These are phyloP conservation scores for Athelia psychrophila DNA, from an alignment of 1,284 basidiomycete genomes.

Conservation along the genomic window DNA sequence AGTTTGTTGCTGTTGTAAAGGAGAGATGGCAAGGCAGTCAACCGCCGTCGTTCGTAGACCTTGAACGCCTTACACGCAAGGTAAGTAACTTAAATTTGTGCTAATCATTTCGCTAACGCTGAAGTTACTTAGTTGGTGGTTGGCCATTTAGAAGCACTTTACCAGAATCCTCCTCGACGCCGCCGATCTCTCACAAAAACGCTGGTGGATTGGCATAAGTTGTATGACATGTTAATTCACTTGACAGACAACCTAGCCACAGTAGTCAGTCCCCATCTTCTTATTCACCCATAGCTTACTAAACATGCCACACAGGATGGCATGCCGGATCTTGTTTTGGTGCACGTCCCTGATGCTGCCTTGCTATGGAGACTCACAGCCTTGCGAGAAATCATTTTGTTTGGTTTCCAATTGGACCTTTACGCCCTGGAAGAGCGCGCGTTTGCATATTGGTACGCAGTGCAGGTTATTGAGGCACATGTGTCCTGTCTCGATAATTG, in stretches of 20 bases:
- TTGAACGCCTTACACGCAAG: slow-evolving; percentile 57
- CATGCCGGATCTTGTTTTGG: slow-evolving; percentile 27
- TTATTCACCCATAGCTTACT: background rate
- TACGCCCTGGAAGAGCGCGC: slow-evolving; percentile 66
- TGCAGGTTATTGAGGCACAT: slow-evolving; percentile 54
- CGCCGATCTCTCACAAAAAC: slow-evolving; percentile 63
- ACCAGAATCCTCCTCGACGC: slow-evolving; percentile 66
- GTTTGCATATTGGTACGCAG: slow-evolving; percentile 73
- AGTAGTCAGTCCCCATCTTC: slow-evolving; percentile 23
- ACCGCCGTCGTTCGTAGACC: slow-evolving; percentile 34
- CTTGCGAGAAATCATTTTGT: slow-evolving; percentile 66
- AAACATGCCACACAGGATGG: background rate
- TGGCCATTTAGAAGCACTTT: slow-evolving; percentile 54
- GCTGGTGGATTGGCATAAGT: slow-evolving; percentile 58
- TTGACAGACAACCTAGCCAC: slow-evolving; percentile 31
- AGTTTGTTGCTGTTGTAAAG: slow-evolving; percentile 36
- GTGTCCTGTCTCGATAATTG: slow-evolving; percentile 51
- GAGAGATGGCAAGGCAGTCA: slow-evolving; percentile 33
- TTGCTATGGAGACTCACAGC: slow-evolving; percentile 57
- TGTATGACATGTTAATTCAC: slow-evolving; percentile 46
- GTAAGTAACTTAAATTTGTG: slow-evolving; percentile 28
- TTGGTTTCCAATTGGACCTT: slow-evolving; percentile 76
- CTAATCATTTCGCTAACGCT: background rate
- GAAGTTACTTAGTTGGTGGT: slow-evolving; percentile 49
- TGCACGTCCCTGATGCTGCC: slow-evolving; percentile 42